These are phyloP conservation scores for Lobosporangium transversale DNA, from an alignment of 192 early-diverging fungal genomes.

Conservation along the genomic window DNA sequence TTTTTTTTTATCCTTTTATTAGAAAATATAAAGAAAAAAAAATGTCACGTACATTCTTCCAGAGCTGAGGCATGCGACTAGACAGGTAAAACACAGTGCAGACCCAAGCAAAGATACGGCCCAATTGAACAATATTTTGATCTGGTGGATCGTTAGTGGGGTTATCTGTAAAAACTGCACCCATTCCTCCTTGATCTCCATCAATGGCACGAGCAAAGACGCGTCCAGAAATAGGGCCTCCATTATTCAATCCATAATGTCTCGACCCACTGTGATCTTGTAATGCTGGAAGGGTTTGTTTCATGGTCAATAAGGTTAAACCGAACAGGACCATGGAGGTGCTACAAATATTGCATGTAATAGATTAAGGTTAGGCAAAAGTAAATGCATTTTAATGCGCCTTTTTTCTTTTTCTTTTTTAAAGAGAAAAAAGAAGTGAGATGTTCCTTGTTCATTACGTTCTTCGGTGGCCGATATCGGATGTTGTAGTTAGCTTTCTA, in stretches of 20 bases:
- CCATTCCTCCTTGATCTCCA: constrained; percentile 1
- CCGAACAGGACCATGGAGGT: constrained; percentile 48
- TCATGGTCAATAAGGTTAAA: constrained; percentile 28
- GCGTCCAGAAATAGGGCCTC: constrained; percentile 1
- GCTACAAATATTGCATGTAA: too few species aligned
- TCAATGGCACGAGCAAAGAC: constrained; percentile 17
- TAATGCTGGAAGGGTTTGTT: constrained; percentile 25
- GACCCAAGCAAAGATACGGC: constrained; percentile 73
- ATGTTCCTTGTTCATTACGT: too few species aligned
- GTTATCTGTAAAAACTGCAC: neutral
- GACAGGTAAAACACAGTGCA: constrained; percentile 73
- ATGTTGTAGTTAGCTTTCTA: constrained; percentile 18
- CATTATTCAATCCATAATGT: neutral
- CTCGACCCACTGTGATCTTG: neutral
- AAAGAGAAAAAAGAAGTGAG: too few species aligned
- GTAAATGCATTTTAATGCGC: too few species aligned
- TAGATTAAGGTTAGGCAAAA: too few species aligned
- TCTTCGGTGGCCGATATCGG: constrained; percentile 38
- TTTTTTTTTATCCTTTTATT: neutral
- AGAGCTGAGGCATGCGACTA: constrained; percentile 80
- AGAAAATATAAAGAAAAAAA: neutral
- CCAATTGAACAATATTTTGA: constrained; percentile 44
- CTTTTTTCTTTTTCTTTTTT: too few species aligned
- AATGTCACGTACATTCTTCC: constrained; percentile 63
- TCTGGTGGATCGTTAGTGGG: neutral